Evolutionary conservation across 768 basidiomycete genomes (phyloP).

Genomic region (Amanita polypyramis): DNA sequence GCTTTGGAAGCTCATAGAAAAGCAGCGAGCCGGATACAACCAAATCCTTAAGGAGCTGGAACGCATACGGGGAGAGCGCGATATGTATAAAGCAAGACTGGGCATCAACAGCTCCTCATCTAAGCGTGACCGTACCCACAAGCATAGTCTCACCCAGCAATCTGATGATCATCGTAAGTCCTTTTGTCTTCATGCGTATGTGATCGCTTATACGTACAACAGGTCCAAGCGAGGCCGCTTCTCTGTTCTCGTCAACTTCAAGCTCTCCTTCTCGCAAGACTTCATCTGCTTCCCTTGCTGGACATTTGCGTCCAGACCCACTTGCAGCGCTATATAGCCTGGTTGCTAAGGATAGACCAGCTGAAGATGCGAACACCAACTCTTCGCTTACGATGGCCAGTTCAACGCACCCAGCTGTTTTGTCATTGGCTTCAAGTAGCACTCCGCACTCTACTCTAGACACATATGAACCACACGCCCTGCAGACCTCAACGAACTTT

Average conservation of each 20-base stretch:
- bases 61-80: constrained; percentile 72
- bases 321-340: background rate
- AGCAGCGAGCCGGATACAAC: constrained; percentile 74
- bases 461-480: background rate
- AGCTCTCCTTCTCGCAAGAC: constrained; percentile 7
- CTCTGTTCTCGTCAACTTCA: too few relatives aligned
- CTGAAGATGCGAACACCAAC: background rate
- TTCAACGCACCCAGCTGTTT: background rate
- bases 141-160: background rate
- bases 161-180: constrained; percentile 3
- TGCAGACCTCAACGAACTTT: background rate
- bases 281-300: background rate
- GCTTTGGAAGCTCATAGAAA: constrained; percentile 93
- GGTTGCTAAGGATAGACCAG: background rate
- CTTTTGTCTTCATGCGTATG: background rate
- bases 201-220: background rate
- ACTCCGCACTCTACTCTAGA: background rate
- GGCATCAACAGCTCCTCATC: constrained; percentile 2
- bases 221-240: background rate
- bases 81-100: constrained; percentile 45
- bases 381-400: background rate
- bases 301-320: background rate
- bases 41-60: constrained; percentile 80
- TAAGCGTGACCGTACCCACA: constrained; percentile 3
- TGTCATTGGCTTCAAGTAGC: background rate